Conservation (phyloP, 768 basidiomycete genomes). For the Termitomyces sp. region DNA sequence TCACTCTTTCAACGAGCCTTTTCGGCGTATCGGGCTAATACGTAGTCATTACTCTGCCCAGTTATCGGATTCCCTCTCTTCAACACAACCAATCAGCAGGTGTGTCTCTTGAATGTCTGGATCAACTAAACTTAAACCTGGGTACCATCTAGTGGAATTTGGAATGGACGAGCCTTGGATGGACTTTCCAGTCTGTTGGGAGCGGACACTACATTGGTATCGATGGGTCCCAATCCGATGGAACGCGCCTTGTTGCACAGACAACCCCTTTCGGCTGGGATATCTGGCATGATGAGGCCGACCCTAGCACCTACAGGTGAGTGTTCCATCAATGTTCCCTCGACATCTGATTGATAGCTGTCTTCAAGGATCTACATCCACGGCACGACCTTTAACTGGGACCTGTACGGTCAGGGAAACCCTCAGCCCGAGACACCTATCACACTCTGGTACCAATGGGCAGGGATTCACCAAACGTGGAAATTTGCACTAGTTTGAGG, state of each 20-base stretch:
- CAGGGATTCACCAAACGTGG: constrained; percentile 51
- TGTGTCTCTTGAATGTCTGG: constrained; percentile 14
- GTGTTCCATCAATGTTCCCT: constrained; percentile 4
- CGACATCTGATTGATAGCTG: neutral
- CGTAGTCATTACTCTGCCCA: neutral
- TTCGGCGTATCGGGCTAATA: neutral
- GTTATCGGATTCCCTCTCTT: constrained; percentile 36
- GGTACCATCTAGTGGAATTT: constrained; percentile 38
- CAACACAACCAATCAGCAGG: constrained; percentile 43
- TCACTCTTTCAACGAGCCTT: neutral
- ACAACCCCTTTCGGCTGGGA: constrained; percentile 38
- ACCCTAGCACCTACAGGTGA: constrained; percentile 36
- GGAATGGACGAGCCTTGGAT: constrained; percentile 29
- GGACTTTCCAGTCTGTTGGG: constrained; percentile 36
- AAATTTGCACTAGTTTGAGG: constrained; percentile 23
- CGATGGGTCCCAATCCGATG: constrained; percentile 32
- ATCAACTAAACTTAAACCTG: neutral
- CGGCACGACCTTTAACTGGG: constrained; percentile 36
- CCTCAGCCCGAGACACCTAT: constrained; percentile 37
- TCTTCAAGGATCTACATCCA: constrained; percentile 38
- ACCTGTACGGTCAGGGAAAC: constrained; percentile 42
- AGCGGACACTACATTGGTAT: constrained; percentile 36
- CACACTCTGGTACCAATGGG: constrained; percentile 44
- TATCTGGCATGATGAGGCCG: constrained; percentile 39
- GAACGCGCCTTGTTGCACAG: constrained; percentile 32